Conservation (phyloP, 228 moss, liverwort and hornwort species). For the Sphagnum fallax region DNA sequence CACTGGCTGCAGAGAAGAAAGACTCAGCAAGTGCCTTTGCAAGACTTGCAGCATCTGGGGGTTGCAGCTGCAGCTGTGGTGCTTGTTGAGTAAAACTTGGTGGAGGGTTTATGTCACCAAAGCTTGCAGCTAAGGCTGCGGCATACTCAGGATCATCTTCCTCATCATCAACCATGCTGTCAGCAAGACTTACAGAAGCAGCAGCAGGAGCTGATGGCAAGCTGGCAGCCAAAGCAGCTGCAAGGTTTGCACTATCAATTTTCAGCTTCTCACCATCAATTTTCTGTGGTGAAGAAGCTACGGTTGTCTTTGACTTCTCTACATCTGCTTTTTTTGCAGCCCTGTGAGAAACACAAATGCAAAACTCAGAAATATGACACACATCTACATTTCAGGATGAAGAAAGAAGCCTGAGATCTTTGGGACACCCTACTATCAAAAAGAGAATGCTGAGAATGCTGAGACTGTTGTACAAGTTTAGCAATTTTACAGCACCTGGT, state of each 20-base stretch:
- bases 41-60: constrained; percentile 36
- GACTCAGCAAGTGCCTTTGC: constrained; percentile 56
- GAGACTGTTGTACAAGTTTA: no score
- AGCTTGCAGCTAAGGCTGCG: constrained; percentile 43
- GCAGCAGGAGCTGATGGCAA: constrained; percentile 17
- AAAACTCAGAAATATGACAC: no score
- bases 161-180: constrained; percentile 10
- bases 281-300: constrained; percentile 1
- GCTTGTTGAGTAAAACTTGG: constrained; percentile 8
- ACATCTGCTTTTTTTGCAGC: constrained; percentile 26
- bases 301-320: constrained; percentile 21
- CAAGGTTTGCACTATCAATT: constrained; percentile 30
- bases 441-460: no score
- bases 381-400: no score
- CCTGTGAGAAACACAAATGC: constrained; percentile 9
- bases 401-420: no score
- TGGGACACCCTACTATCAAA: no score
- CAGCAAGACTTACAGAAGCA: constrained; percentile 14
- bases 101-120: constrained; percentile 33
- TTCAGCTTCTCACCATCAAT: constrained; percentile 10
- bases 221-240: constrained; percentile 36
- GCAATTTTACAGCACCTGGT: constrained; percentile 14
- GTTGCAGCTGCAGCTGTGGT: constrained; percentile 4
- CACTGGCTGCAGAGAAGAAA: constrained; percentile 41
- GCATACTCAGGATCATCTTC: constrained; percentile 25